Evolutionary conservation across 805 yeast species (phyloP).

Genomic region (Helenozyma baotianmanensis): DNA sequence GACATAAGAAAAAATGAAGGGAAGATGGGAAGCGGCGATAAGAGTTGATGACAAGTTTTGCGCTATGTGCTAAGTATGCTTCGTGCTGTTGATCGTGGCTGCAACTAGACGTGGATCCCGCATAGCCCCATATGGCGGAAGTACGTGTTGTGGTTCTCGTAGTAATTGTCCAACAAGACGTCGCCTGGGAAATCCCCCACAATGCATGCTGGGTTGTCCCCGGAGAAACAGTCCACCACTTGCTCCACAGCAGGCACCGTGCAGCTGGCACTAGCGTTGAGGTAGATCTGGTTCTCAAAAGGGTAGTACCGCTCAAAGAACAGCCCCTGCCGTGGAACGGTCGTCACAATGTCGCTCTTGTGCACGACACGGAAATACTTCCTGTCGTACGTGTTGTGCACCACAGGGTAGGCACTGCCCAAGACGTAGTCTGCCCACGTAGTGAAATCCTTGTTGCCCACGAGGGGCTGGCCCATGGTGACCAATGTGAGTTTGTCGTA

Average conservation of each 20-base stretch:
- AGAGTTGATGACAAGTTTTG: too few species aligned
- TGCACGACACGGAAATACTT: conserved; percentile 22
- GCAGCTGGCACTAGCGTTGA: conserved; percentile 25
- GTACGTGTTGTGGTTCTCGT: conserved; percentile 33
- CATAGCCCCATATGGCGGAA: conserved; percentile 35
- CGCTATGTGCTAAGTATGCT: too few species aligned
- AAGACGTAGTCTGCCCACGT: conserved; percentile 31
- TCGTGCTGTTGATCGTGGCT: too few species aligned
- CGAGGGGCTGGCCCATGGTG: conserved; percentile 43
- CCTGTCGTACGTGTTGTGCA: conserved; percentile 17
- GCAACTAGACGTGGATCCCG: conserved; percentile 13
- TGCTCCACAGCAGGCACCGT: conserved; percentile 21
- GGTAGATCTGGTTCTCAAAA: conserved; percentile 35
- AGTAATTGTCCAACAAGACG: conserved; percentile 15
- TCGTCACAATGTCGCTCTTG: conserved; percentile 23
- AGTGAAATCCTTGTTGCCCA: conserved; percentile 37
- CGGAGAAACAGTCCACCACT: conserved; percentile 31
- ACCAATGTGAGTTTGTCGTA: conserved; percentile 27
- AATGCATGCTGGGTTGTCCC: conserved; percentile 27
- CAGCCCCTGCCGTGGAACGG: conserved; percentile 22
- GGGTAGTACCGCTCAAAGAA: conserved; percentile 21
- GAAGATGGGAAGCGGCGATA: neutral
- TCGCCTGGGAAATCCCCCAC: conserved; percentile 22
- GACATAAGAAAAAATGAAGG: neutral
- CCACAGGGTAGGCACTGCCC: conserved; percentile 23